Evolutionary conservation across 2,329 filamentous ascomycete species (phyloP).

Genomic region (Volutella citrinella): DNA sequence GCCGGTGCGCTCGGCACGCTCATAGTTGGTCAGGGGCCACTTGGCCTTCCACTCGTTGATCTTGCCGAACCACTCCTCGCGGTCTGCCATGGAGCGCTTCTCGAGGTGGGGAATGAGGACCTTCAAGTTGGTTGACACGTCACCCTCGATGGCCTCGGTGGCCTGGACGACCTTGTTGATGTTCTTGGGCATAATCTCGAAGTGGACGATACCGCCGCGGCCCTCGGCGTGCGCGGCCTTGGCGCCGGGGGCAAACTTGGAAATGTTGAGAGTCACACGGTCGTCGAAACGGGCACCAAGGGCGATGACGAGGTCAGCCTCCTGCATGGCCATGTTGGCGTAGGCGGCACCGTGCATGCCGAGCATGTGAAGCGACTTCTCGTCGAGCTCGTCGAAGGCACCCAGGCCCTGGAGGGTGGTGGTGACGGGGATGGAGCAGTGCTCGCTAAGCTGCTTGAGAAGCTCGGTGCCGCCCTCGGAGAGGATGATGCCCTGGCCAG

Average conservation of each 20-base stretch:
- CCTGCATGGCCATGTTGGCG: constrained; percentile 97
- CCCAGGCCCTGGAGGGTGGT: constrained; percentile 94
- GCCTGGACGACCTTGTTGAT: constrained; percentile 99
- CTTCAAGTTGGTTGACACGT: constrained; percentile 76
- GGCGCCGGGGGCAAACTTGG: constrained; percentile 86
- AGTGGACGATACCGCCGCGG: constrained; percentile 93
- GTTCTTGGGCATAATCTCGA: constrained; percentile 99
- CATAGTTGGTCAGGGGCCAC: constrained; percentile 82
- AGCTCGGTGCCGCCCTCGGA: constrained; percentile 75
- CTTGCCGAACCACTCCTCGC: constrained; percentile 84
- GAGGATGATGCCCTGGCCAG: constrained; percentile 84
- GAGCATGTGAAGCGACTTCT: constrained; percentile 95
- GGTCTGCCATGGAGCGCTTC: constrained; percentile 56
- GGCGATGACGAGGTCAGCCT: constrained; percentile 92
- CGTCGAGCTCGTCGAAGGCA: constrained; percentile 86
- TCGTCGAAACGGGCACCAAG: constrained; percentile 94
- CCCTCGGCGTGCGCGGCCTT: constrained; percentile 80
- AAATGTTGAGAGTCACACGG: constrained; percentile 78
- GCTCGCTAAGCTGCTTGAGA: constrained; percentile 84
- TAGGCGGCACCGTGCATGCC: constrained; percentile 98
- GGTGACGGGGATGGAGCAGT: constrained; percentile 88
- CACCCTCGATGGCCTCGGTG: constrained; percentile 91
- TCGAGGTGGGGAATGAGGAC: constrained; percentile 72
- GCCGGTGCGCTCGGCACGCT: constrained; percentile 70
- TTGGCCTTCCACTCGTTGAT: constrained; percentile 89